A percentile compares a stretch with the other conserved stretches of the same genome.
Evolutionary conservation across 2,329 filamentous ascomycete genomes (phyloP).

Genomic region (Acarospora socialis): DNA sequence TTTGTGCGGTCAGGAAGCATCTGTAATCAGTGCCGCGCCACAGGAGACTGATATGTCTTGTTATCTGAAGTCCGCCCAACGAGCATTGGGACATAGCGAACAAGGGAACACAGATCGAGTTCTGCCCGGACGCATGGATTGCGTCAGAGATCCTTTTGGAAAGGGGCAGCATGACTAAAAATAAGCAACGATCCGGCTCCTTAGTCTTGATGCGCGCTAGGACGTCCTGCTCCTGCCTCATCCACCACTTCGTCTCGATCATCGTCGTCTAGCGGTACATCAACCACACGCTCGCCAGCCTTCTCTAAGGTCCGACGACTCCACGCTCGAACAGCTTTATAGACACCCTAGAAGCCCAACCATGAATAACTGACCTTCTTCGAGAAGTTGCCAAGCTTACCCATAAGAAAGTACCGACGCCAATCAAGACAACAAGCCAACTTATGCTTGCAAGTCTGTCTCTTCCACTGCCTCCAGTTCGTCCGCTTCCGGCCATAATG

Average conservation of each 20-base stretch:
- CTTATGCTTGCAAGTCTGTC: conserved; percentile 67
- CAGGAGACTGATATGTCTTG: too few relatives aligned
- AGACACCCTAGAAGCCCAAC: conserved; percentile 47
- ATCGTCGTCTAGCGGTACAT: conserved; percentile 45
- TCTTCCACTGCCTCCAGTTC: conserved; percentile 51
- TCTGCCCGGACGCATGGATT: too few relatives aligned
- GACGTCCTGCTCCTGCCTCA: conserved; percentile 18
- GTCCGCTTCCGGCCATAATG: conserved; percentile 36
- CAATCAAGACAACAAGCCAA: conserved; percentile 65
- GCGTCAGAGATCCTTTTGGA: too few relatives aligned
- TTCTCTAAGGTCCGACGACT: conserved; percentile 59
- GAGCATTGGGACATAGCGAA: too few relatives aligned
- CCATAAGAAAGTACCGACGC: conserved; percentile 63
- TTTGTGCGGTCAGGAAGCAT: conserved; percentile 62
- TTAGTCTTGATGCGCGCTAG: too few relatives aligned
- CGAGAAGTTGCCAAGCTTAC: conserved; percentile 35
- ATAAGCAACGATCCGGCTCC: too few relatives aligned
- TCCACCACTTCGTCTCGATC: conserved; percentile 45
- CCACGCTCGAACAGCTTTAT: conserved; percentile 64
- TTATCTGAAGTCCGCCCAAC: too few relatives aligned
- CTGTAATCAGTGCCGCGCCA: too few relatives aligned
- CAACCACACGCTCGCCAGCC: conserved; percentile 66
- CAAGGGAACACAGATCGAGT: too few relatives aligned
- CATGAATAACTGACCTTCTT: background rate
- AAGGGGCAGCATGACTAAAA: too few relatives aligned